Base-by-base conservation (phyloP, 352 stramenopile genomes). In the Phytophthora tubulina region DNA sequence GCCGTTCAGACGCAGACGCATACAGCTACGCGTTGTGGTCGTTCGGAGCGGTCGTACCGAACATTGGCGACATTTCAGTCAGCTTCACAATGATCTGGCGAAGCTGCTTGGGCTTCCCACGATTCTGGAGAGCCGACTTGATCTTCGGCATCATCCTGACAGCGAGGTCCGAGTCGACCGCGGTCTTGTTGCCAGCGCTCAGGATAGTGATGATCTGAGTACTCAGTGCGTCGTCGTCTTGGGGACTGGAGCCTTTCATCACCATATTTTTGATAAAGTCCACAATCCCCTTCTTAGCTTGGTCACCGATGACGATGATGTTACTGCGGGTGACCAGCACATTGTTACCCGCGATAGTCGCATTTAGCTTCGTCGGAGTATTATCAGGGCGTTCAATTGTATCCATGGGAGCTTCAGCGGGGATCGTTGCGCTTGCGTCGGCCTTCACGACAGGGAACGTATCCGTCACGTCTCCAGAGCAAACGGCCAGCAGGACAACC, bases 201-300 rank as follows among this genome's bases (percentile, higher is more conserved):
- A 70, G 30, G n/a, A 70, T 17, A 39, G 63, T n/a, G 15, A 70
- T 62, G 36, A 64, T 70, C 36, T 70, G 63, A 44, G 63, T 70
- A 30, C 52, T 53, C 45, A 70, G 21, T 2, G 42, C 15, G n/a
- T 63, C 52, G 27, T 70, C 54, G n/a, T 64, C 54, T 35, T 64
- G 44, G 10, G 53, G 41, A 11, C 35, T 64, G 27, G 33, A 50
- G 44, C 55, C 48, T 17, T 51, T 61, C 46, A 56, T 61, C 36
- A 72, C 55, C 64, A 72, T 50, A 10, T 51, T 49, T 32, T 66
- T 72, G 55, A 72, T 66, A 33, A 53, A 55, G 33, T 66, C 33
- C 49, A 66, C 38, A 14, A 67, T 13, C 2, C 49, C 44, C 3
- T 15, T 21, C 50, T 67, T 72, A 35, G 66, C 50, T 58, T 62